These are phyloP conservation scores for Micromonas commoda DNA, from an alignment of 139 green algal genomes.

Conservation along the genomic window DNA sequence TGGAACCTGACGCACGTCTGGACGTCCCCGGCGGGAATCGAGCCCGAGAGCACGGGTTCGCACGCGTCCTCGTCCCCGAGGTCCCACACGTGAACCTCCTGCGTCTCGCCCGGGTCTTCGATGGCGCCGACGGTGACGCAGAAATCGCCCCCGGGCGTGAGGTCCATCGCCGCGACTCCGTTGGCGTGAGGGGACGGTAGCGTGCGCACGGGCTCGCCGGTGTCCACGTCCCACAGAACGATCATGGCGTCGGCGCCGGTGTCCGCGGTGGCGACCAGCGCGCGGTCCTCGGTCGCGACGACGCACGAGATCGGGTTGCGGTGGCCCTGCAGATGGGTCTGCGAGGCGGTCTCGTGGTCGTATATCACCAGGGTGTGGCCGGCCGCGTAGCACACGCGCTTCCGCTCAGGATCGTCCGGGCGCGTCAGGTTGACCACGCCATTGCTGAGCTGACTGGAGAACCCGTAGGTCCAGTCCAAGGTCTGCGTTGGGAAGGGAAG, in stretches of 20 bases:
- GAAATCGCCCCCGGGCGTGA: constrained; percentile 48
- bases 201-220: constrained; percentile 21
- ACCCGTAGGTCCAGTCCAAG: neutral
- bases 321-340: constrained; percentile 56
- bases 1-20: constrained; percentile 54
- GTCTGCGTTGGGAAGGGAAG: neutral
- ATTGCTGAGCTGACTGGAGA: neutral
- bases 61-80: constrained; percentile 25
- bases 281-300: constrained; percentile 43
- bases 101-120: neutral
- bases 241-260: constrained; percentile 53
- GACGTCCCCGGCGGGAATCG: constrained; percentile 50
- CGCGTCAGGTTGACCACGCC: neutral
- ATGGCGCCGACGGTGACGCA: constrained; percentile 44
- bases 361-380: constrained; percentile 52
- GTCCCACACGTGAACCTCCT: constrained; percentile 53
- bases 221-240: constrained; percentile 59
- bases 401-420: too few relatives aligned
- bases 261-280: constrained; percentile 58
- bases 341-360: constrained; percentile 42
- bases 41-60: constrained; percentile 20
- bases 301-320: constrained; percentile 58
- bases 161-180: constrained; percentile 53
- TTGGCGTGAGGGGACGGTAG: neutral
- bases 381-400: constrained; percentile 52